phyloP scores from a whole-genome alignment of 176 grass and related monocot genomes.

The Juncus inflexus region DNA sequence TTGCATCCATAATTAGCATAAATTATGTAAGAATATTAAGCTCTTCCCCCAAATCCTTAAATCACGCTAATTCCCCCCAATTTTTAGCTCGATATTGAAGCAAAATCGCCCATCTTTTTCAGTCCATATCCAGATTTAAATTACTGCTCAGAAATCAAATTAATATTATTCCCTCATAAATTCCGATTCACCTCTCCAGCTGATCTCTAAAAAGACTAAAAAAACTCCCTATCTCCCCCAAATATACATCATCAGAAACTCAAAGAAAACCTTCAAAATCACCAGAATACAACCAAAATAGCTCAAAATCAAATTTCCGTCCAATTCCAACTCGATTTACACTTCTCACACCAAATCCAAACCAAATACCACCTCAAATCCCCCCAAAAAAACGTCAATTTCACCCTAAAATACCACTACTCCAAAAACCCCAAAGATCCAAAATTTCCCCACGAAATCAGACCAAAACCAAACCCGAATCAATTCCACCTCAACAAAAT shows the following conservation, averaged over 20 bases:
- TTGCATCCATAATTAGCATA: constrained; percentile 57
- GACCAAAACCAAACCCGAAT: background rate
- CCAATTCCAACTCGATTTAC: background rate
- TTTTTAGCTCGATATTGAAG: constrained; percentile 1
- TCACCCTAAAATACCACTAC: too few relatives aligned
- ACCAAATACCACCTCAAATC: background rate
- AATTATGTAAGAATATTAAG: constrained; percentile 7
- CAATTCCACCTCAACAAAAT: background rate
- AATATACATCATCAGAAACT: background rate
- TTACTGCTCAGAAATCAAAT: constrained; percentile 10
- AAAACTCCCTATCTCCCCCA: constrained; percentile 7
- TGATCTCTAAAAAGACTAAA: background rate
- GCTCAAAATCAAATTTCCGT: background rate
- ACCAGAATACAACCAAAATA: background rate
- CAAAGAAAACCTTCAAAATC: constrained; percentile 17
- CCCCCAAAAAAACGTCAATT: background rate
- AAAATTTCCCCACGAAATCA: background rate
- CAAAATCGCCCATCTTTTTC: background rate
- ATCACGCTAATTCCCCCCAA: background rate
- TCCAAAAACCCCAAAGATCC: background rate
- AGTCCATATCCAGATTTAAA: background rate
- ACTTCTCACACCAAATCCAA: background rate
- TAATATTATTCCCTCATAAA: background rate
- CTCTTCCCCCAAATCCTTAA: background rate
- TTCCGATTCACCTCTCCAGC: background rate